Base-by-base conservation (phyloP, 257 asterid species). In the Solanum ossicruentum region DNA sequence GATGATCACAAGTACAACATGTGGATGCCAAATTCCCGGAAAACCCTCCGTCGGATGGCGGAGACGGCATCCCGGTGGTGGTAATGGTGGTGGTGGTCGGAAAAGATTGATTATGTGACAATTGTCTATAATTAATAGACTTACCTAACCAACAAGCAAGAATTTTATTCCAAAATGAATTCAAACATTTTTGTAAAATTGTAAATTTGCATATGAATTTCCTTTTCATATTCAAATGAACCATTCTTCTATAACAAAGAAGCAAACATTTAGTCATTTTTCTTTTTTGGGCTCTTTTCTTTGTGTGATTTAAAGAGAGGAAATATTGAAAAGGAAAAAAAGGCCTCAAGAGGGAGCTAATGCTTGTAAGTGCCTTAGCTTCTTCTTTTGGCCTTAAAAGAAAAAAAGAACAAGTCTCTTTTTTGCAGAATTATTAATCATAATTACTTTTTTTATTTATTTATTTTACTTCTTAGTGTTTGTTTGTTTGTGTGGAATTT, bases 111-210 rank as follows among this genome's bases (percentile, higher is more conserved):
- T 78, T 78, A 28, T 75, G 86, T 21, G 89, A 88, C 75, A 90
- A 85, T 61, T 90, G 92, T 12, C 92, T 88, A 43, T 93, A 92
- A 80, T 61, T 88, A 78, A 80, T 65, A n/a, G 95, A 85, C 77
- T 91, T 93, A 15, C 90, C 90, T 41, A 87, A 58, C 92, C 96
- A 93, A 84, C 98, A 93, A 84, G 94, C 92, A 7, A 88, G 86
- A 83, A 94, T 80, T 5, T 88, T 90, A 60, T 77, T 88, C 94
- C 94, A 90, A 18, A 93, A n/a, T 21, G 94, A 87, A 66, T 90
- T 88, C 12, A 93, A 32, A 84, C 85, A 88, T 32, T 91, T 89
- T 55, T 90, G 92, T 36, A 92, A 87, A 2, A 89, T 86, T 1
- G 92, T 90, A 87, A 93, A 86, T 49, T 92, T 90, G 93, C 93